Evolutionary conservation across 371 early-diverging fungal genomes (phyloP), one percentile per base, ranked within the genome.

Genomic region (Mucor ambiguus): DNA sequence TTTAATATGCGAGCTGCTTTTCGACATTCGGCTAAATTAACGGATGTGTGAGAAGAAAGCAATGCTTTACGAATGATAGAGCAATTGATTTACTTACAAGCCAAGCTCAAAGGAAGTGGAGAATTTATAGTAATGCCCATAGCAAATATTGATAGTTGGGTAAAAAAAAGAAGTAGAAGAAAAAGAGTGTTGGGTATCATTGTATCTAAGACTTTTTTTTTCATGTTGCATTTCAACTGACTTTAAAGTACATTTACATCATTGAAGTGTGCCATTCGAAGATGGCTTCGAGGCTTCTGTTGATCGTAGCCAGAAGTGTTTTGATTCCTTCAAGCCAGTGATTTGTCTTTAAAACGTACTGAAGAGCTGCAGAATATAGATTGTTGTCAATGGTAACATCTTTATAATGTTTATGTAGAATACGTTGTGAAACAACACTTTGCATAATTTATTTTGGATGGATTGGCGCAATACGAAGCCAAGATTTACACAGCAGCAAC

Each of bases 1-100:
- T 79, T 79, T 32, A 90, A 72, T 52, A 89, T 89, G 48, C 85
- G 80, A n/a, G 87, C 77, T 30, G 85, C 87, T 67, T 89, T 89
- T 64, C 72, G 65, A 61, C 83, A 80, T 61, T 88, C 87, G 37
- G 72, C 72, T 72, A 62, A 28, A 16, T 52, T 28, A 52, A 10
- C 14, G 11, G n/a, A 22, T 46, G 20, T 11, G 22, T 46, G 22
- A 46, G 46, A 46, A 44, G 4, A 20, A 22, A 14, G 10, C 16
- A 28, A 16, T 1, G 41, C 6, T 41, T 12, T 41, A 18, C 18
- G 18, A 18, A 16, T 41, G 41, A 18, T 5, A 18, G 4, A 11
- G 41, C 5, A 41, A 52, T 20, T 52, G 24, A 52, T 28, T 52
- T 30, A 64, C 66, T 69, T 71, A 79, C 79, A 72, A 12, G 73